Percentiles rank a stretch among this genome's conserved stretches.
Evolutionary conservation across 2,329 filamentous ascomycete species (phyloP).

Genomic region (Fusarium tuaranense): DNA sequence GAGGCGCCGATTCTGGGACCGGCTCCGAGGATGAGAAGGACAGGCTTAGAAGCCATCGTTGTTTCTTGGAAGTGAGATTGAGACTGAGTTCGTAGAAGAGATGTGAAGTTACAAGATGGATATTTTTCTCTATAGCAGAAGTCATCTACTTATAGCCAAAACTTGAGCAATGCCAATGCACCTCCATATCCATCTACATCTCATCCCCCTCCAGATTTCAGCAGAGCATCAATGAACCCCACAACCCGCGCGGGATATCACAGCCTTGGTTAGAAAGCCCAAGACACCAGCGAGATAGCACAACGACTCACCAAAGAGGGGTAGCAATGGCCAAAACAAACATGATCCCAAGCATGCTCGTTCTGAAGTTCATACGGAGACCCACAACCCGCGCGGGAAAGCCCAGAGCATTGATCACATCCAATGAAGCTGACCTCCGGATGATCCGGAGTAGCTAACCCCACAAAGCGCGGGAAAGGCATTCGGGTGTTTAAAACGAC

Average conservation of each 20-base stretch:
- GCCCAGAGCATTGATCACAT: neutral
- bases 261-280: too few species aligned
- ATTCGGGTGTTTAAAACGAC: neutral
- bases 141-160: neutral
- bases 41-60: neutral
- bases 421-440: neutral
- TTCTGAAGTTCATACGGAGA: neutral
- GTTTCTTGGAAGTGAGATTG: neutral
- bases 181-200: too few species aligned
- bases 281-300: too few species aligned
- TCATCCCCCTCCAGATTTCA: neutral
- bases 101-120: neutral
- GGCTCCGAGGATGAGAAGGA: neutral
- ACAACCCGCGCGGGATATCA: neutral
- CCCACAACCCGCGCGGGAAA: neutral
- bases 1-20: neutral
- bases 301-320: neutral
- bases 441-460: neutral
- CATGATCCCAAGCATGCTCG: neutral
- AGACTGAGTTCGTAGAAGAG: neutral
- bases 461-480: neutral
- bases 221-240: neutral
- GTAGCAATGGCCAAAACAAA: neutral
- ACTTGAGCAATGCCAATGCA: too few species aligned
- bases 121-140: neutral